Evolutionary conservation across 768 basidiomycete genomes (phyloP).

Genomic region (Austroboletus eburneus): DNA sequence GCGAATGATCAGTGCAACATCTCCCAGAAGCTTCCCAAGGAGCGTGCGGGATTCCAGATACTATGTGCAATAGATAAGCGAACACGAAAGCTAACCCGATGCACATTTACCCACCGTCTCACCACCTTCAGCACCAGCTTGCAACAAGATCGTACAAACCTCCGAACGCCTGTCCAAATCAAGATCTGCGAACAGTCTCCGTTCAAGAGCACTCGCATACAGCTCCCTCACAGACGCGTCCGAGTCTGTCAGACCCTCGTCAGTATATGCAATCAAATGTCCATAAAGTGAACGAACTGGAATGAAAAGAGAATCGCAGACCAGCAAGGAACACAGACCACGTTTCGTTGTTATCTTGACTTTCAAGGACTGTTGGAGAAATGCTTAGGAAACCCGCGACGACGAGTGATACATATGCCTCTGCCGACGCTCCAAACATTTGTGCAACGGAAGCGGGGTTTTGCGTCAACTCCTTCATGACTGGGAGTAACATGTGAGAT

Average conservation of each 20-base stretch:
- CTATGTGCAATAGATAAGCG: conserved; percentile 24
- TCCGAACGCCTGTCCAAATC: conserved; percentile 49
- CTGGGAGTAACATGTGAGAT: conserved; percentile 54
- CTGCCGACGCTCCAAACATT: conserved; percentile 37
- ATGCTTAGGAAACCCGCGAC: conserved; percentile 53
- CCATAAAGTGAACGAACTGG: conserved; percentile 37
- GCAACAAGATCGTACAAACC: conserved; percentile 54
- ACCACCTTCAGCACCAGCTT: conserved; percentile 43
- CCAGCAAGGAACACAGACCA: conserved; percentile 52
- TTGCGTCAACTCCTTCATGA: conserved; percentile 41
- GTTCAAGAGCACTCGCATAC: conserved; percentile 44
- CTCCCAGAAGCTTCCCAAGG: conserved; percentile 44
- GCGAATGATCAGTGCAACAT: conserved; percentile 49
- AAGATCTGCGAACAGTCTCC: conserved; percentile 54
- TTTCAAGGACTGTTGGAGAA: conserved; percentile 42
- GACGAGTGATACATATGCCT: conserved; percentile 29
- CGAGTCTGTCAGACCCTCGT: conserved; percentile 33
- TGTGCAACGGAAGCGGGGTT: conserved; percentile 23
- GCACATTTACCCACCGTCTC: conserved; percentile 41
- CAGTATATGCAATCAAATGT: not conserved
- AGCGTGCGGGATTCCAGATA: conserved; percentile 46
- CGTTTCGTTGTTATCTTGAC: conserved; percentile 30
- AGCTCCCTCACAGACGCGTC: conserved; percentile 36
- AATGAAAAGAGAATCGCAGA: conserved; percentile 41
- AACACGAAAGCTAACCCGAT: not conserved